Evolutionary conservation across 176 grass and related monocot species (phyloP).

Genomic region (Guadua angustifolia): DNA sequence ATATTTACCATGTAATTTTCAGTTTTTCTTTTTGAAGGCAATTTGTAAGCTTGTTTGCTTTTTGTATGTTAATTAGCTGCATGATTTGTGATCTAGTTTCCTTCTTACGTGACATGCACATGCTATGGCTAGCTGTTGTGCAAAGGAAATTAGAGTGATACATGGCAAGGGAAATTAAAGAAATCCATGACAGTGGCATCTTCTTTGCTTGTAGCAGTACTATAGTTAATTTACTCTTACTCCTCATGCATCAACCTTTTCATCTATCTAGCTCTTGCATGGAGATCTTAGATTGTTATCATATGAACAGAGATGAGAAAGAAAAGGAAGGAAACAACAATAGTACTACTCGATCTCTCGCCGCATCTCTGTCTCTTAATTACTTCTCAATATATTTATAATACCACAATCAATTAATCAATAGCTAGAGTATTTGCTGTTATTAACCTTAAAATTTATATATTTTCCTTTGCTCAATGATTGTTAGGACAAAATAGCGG

Average conservation of each 20-base stretch:
- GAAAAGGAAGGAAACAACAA: background rate
- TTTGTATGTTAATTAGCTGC: no score
- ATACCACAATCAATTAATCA: no score
- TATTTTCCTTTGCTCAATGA: no score
- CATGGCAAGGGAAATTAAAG: background rate
- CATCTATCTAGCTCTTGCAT: background rate
- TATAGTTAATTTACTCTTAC: background rate
- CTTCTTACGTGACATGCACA: background rate
- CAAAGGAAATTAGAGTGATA: background rate
- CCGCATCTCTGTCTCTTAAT: slow-evolving; percentile 4
- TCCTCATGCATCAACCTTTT: background rate
- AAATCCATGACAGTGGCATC: background rate
- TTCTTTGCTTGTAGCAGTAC: background rate
- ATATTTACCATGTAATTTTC: no score
- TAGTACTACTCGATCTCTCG: background rate
- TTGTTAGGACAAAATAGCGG: no score
- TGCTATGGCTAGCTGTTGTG: background rate
- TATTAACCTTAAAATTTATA: no score
- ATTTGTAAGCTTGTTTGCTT: no score
- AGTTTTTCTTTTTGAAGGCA: no score
- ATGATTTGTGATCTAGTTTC: no score
- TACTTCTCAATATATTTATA: no score
- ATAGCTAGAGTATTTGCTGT: no score
- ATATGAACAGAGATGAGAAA: background rate
- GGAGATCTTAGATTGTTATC: background rate